A percentile compares a stretch with the other conserved stretches of the same genome.
Conservation (phyloP, 2,329 filamentous ascomycete genomes). For the Ceratocystis variospora region DNA sequence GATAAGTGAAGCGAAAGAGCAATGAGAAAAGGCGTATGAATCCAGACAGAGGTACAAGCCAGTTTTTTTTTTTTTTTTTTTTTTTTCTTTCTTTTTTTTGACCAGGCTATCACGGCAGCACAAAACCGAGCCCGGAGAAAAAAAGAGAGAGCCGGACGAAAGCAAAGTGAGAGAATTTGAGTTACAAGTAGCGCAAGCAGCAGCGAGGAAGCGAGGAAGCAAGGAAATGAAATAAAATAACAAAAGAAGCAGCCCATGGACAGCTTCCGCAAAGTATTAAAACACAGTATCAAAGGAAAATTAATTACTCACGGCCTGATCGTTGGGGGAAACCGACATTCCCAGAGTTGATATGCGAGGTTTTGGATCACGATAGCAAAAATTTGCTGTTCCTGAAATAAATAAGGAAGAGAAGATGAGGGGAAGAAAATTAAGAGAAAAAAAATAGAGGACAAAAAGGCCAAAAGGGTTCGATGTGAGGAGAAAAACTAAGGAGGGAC, state of each 20-base stretch:
- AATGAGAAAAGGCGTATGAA: background rate
- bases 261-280: too few species aligned
- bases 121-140: background rate
- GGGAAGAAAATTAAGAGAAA: background rate
- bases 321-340: constrained; percentile 1
- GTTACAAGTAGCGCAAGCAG: background rate
- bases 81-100: too few species aligned
- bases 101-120: background rate
- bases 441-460: background rate
- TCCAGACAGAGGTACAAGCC: background rate
- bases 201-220: background rate
- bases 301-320: background rate
- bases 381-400: background rate
- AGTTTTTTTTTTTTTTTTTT: background rate
- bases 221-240: background rate
- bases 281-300: background rate
- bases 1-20: background rate
- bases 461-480: background rate
- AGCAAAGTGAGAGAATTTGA: background rate
- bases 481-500: background rate
- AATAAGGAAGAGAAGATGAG: background rate
- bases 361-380: background rate
- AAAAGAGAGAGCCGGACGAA: background rate
- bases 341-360: background rate
- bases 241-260: background rate